Base-by-base conservation (phyloP, 2,329 filamentous ascomycete genomes). In the Thielaviopsis euricoi region DNA sequence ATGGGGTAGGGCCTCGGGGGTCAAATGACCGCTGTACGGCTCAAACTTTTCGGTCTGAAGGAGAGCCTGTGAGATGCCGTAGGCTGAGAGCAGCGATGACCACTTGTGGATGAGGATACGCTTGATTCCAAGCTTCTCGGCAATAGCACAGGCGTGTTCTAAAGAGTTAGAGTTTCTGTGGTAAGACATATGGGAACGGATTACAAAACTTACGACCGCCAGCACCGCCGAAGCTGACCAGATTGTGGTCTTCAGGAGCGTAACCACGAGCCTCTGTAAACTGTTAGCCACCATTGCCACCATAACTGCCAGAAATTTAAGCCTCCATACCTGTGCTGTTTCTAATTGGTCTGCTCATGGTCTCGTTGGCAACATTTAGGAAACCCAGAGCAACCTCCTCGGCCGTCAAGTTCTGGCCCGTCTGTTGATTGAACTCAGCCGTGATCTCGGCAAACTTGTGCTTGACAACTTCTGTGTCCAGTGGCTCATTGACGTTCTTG, bases 321-420 rank as follows among this genome's bases (percentile, higher is more conserved):
- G 49, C 48, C 17, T 40, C 37, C 3, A 23, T 43, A 52, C 60
- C 60, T 9, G 85, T 89, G 53, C 87, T 70, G 46, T 83, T 86
- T 52, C 86, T 77, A 61, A 90, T 89, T 0, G 86, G 86, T 29
- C 86, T 74, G 3, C 81, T 83, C 85, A 89, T 88, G 0, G 83
- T 81, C 68, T 87, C 84, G 62, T 88, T 88, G 2, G 85, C 85
- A 50, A 89, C 82, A 61, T 85, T 81, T 65, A 89, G 76, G 64
- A 88, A 88, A 0, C 86, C 86, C 61, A 82, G 81, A 0, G 86
- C 85, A 43, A 71, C 65, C n/a, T 71, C 68, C 33, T 71, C 67
- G 0, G 67, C 59, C 0, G 65, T 67, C 23, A 69, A 62, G 60
- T 61, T 64, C 22, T 68, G 67, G 0, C 63, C 62, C 0, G 69